Evolutionary conservation across 495 filamentous ascomycete species (phyloP), one percentile per base, ranked within the genome.

Genomic region (Staphylotrichum tortipilum): DNA sequence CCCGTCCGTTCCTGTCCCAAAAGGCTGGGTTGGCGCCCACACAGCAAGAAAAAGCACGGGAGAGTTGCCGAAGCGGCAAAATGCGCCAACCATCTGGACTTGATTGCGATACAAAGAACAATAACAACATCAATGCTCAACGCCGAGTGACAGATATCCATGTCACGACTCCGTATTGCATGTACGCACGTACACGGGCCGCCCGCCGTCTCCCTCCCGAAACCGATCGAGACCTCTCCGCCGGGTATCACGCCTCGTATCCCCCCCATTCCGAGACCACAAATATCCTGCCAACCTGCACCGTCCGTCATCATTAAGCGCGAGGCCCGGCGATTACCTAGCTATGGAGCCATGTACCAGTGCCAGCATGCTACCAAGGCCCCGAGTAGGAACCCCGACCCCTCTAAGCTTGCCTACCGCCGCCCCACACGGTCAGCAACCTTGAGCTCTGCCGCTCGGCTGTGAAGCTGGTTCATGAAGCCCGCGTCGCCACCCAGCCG

Each of bases 401-500:
- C 40, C 12, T 17, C 17, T 8, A 39, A 8, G 18, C 35, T 26
- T 24, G 19, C 48, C 42, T 54, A 59, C 18, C 55, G 53, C 14
- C 49, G 23, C 12, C 43, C 56, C 33, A 55, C 47, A 0, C 64
- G 56, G n/a, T 61, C 58, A 1, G 68, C 78, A 9, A 84, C 58
- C 43, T 73, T 78, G 52, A 81, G 56, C 17, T 81, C 73, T 0
- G 72, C 78, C 39, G 78, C 79, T 53, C 79, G 73, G 44, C 74
- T 74, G 52, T 84, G 76, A 40, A 85, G 61, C 7, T 72, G 71
- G 30, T 71, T 74, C 30, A 80, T 70, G 54, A 86, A 86, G 37
- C 76, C 75, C 19, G 73, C 80, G 33, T 78, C 79, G n/a, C 77
- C 81, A 24, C 78, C 80, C 54, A 74, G 76, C 58, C 78, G 80